phyloP scores from a whole-genome alignment of 192 early-diverging fungal species.

The Neocallimastix lanati region DNA sequence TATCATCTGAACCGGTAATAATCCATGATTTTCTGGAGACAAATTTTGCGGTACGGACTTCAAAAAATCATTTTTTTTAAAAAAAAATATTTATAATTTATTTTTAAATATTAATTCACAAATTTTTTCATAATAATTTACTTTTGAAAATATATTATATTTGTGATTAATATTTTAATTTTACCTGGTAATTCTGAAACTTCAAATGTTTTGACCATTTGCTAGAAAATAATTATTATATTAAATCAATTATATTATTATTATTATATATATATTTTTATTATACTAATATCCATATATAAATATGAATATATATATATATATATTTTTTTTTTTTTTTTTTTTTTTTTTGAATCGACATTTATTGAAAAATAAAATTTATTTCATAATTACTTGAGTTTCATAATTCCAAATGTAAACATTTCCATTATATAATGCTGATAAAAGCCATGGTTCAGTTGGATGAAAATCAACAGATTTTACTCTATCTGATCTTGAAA shows the following conservation, averaged over 20 bases:
- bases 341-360: too few species aligned
- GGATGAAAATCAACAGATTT: conserved; percentile 98
- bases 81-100: too few species aligned
- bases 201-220: conserved; percentile 92
- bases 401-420: conserved; percentile 98
- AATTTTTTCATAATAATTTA: too few species aligned
- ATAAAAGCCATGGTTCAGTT: conserved; percentile 94
- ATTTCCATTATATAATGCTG: conserved; percentile 89
- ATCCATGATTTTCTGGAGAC: conserved; percentile 95
- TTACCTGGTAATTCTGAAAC: conserved; percentile 77
- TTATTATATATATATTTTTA: too few species aligned
- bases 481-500: conserved; percentile 69
- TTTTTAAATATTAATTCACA: too few species aligned
- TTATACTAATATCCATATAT: too few species aligned
- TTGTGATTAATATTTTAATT: too few species aligned
- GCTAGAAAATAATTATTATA: conserved; percentile 31
- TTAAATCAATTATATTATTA: too few species aligned
- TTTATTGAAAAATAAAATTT: too few species aligned
- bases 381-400: conserved; percentile 51
- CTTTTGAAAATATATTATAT: too few species aligned
- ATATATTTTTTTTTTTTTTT: too few species aligned
- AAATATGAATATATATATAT: too few species aligned
- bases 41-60: conserved; percentile 94
- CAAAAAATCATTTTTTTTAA: background rate
- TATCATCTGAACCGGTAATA: conserved; percentile 89